These are phyloP conservation scores for Coprinopsis cinerea DNA, from an alignment of 768 basidiomycete species.

Conservation along the genomic window DNA sequence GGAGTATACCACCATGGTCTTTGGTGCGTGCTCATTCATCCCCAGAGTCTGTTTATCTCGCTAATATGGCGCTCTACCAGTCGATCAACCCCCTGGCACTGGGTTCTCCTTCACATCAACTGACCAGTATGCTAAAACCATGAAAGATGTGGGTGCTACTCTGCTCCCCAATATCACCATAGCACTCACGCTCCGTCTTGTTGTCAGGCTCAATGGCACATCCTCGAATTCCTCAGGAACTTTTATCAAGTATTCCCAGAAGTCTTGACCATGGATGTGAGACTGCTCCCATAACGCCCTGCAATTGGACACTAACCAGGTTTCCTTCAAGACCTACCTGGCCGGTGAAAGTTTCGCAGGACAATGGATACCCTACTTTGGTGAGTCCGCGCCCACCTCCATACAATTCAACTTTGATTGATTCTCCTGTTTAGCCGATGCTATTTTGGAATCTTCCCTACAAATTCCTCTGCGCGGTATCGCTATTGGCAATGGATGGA, in stretches of 20 bases:
- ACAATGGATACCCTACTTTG: constrained; percentile 96
- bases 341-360: constrained; percentile 97
- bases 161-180: not conserved
- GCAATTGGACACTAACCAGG: not conserved
- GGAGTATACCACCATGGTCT: constrained; percentile 92
- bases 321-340: constrained; percentile 70
- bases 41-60: constrained; percentile 3
- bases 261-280: constrained; percentile 71
- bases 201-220: constrained; percentile 63
- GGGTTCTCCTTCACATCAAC: constrained; percentile 89
- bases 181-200: not conserved
- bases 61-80: constrained; percentile 35
- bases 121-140: constrained; percentile 75
- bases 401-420: too few species aligned
- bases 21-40: constrained; percentile 47
- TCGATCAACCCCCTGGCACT: constrained; percentile 97
- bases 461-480: constrained; percentile 64
- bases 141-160: constrained; percentile 46
- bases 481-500: constrained; percentile 99
- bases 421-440: too few species aligned
- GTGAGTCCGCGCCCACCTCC: constrained; percentile 44
- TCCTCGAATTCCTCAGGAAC: constrained; percentile 79
- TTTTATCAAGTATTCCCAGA: constrained; percentile 93
- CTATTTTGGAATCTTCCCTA: constrained; percentile 58
- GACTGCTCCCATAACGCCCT: not conserved